Base-by-base conservation (phyloP, 2,329 filamentous ascomycete genomes). In the Harringtonia lauricola region DNA sequence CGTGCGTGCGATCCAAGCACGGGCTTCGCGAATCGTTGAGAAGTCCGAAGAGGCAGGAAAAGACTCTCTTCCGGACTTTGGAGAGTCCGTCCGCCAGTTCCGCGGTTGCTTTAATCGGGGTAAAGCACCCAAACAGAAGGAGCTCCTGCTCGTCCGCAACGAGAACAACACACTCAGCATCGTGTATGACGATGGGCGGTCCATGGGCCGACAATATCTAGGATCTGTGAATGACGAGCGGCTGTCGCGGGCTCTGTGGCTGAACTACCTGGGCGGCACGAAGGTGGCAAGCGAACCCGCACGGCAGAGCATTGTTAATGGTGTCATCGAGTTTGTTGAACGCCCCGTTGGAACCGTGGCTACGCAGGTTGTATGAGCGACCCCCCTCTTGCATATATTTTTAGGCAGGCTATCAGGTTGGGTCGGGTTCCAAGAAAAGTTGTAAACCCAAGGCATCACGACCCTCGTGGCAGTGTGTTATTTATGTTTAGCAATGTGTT, bases 341-440 rank as follows among this genome's bases (percentile, higher is more conserved):
- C 68, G 90, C 51, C 92, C 92, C 0, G 76, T 95, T 15, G 90
- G 89, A 1, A 94, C 86, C 0, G 82, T 94, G 1, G 85, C 86
- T 40, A 76, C 86, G 30, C 86, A 86, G 66, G 84, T 95, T 39
- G 53, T 79, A 42, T 55, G 39, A 45, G 19, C n/a, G 2, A 13
- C 7, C 10, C 10, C 24, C n/a, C n/a, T n/a, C n/a, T n/a, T n/a
- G n/a, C n/a, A n/a, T n/a, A n/a, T n/a, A n/a, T n/a, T n/a, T n/a
- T n/a, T n/a, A n/a, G n/a, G n/a, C n/a, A n/a, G n/a, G n/a, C n/a
- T n/a, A n/a, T n/a, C n/a, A n/a, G n/a, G n/a, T n/a, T n/a, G n/a
- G n/a, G n/a, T n/a, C n/a, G n/a, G n/a, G n/a, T n/a, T n/a, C n/a
- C n/a, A n/a, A n/a, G 24, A 10, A 10, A 26, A 26, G 10, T 26